These are phyloP conservation scores for Cryomyces minteri DNA, from an alignment of 495 filamentous ascomycete genomes.

Conservation along the genomic window DNA sequence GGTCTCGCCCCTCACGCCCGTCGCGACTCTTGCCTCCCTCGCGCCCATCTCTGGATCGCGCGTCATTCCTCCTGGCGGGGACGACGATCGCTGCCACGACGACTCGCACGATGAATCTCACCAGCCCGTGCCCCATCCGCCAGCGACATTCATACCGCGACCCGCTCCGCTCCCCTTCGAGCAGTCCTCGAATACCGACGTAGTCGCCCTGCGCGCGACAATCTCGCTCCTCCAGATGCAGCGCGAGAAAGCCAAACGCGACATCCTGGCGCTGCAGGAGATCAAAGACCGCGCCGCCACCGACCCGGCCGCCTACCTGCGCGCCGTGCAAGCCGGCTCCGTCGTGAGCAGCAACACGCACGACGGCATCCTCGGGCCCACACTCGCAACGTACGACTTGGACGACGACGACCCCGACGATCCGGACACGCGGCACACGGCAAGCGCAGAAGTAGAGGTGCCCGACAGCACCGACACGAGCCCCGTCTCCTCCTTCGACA, in stretches of 20 bases:
- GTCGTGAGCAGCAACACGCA: constrained; percentile 19
- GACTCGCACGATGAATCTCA: neutral
- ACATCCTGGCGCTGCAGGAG: constrained; percentile 43
- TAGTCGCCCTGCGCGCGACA: constrained; percentile 59
- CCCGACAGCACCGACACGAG: neutral
- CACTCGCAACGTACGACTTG: constrained; percentile 8
- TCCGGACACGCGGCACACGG: neutral
- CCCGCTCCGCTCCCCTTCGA: constrained; percentile 49
- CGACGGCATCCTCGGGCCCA: constrained; percentile 10
- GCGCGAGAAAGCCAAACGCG: constrained; percentile 50
- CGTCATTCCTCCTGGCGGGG: too few species aligned
- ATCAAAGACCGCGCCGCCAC: constrained; percentile 44
- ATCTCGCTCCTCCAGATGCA: constrained; percentile 73
- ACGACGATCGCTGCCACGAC: too few species aligned
- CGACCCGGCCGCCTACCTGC: constrained; percentile 49
- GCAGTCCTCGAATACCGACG: constrained; percentile 66
- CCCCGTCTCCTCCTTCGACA: neutral
- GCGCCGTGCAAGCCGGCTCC: constrained; percentile 38
- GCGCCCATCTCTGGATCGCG: neutral
- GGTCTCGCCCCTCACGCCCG: constrained; percentile 17
- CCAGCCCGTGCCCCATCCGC: constrained; percentile 2
- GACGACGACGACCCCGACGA: constrained; percentile 24
- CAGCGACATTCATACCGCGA: constrained; percentile 21
- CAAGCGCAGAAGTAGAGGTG: constrained; percentile 4
- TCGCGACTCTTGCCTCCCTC: constrained; percentile 9